phyloP scores from a whole-genome alignment of 768 basidiomycete species.

The Collybia sordida region DNA sequence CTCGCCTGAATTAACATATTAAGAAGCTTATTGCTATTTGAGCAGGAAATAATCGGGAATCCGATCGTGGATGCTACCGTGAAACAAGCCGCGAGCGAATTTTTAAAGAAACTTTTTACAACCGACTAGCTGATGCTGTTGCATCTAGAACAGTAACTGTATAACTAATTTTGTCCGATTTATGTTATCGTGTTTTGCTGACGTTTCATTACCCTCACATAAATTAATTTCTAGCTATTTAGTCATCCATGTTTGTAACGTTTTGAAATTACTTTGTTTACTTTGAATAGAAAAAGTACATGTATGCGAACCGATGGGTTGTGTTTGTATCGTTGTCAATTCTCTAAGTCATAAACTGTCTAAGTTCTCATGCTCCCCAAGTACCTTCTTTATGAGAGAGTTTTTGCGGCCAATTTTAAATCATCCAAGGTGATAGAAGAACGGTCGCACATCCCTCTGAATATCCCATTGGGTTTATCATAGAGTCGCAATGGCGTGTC shows the following conservation, averaged over 20 bases:
- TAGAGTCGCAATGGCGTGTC: slow-evolving; percentile 76
- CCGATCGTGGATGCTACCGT: slow-evolving; percentile 56
- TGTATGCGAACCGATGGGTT: no score
- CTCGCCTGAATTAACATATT: neutral
- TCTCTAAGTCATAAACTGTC: no score
- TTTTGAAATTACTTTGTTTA: no score
- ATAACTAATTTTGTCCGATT: neutral
- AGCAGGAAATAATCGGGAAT: slow-evolving; percentile 58
- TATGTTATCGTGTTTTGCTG: no score
- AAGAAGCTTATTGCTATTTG: slow-evolving; percentile 1
- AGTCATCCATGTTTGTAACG: no score
- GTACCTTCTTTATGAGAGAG: neutral
- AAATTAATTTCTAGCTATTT: no score
- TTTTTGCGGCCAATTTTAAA: slow-evolving; percentile 44
- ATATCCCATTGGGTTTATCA: slow-evolving; percentile 58
- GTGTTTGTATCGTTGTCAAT: no score
- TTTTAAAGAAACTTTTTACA: slow-evolving; percentile 65
- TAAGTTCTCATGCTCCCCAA: no score
- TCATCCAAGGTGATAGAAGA: slow-evolving; percentile 77
- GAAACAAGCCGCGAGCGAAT: slow-evolving; percentile 68
- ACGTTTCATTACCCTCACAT: no score
- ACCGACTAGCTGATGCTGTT: slow-evolving; percentile 26
- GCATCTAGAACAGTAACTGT: slow-evolving; percentile 1
- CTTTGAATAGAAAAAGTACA: no score
- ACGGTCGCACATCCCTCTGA: slow-evolving; percentile 84